Evolutionary conservation across 1,284 basidiomycete genomes (phyloP).

Genomic region (Bjerkandera adusta): DNA sequence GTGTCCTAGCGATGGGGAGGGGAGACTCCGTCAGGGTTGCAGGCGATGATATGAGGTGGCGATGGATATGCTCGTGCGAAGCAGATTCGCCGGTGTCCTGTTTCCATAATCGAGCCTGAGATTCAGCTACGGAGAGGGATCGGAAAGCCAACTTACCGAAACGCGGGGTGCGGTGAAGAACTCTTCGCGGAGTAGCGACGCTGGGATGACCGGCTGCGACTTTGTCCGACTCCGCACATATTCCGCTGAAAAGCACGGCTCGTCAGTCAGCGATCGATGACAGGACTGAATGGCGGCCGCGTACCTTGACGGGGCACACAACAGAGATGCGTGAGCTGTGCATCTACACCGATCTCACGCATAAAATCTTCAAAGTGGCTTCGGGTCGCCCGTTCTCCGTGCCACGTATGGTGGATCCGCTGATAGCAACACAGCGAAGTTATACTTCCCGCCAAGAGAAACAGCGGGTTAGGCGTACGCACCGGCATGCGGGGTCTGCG

Average conservation of each 20-base stretch:
- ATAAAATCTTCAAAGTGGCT: slow-evolving; percentile 29
- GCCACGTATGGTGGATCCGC: slow-evolving; percentile 17
- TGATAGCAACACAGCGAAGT: slow-evolving; percentile 3
- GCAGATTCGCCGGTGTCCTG: too few species aligned
- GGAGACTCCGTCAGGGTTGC: too few species aligned
- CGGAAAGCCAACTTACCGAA: neutral
- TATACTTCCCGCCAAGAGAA: neutral
- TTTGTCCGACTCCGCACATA: slow-evolving; percentile 5
- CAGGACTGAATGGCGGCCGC: neutral
- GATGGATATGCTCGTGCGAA: too few species aligned
- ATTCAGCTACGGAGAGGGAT: too few species aligned
- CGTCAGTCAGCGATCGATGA: neutral
- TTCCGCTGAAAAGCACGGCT: neutral
- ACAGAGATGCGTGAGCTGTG: slow-evolving; percentile 20
- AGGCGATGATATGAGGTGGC: too few species aligned
- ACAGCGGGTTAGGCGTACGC: neutral
- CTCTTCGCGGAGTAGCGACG: too few species aligned
- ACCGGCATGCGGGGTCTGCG: slow-evolving; percentile 16
- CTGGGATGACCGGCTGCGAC: slow-evolving; percentile 1
- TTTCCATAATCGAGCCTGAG: too few species aligned
- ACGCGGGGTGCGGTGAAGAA: neutral
- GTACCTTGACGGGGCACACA: slow-evolving; percentile 26
- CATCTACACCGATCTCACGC: slow-evolving; percentile 23
- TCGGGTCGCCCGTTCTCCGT: slow-evolving; percentile 9
- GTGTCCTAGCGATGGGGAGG: too few species aligned